Base-by-base conservation (phyloP, 2,329 filamentous ascomycete species). In the Colletotrichum gloeosporioides region DNA sequence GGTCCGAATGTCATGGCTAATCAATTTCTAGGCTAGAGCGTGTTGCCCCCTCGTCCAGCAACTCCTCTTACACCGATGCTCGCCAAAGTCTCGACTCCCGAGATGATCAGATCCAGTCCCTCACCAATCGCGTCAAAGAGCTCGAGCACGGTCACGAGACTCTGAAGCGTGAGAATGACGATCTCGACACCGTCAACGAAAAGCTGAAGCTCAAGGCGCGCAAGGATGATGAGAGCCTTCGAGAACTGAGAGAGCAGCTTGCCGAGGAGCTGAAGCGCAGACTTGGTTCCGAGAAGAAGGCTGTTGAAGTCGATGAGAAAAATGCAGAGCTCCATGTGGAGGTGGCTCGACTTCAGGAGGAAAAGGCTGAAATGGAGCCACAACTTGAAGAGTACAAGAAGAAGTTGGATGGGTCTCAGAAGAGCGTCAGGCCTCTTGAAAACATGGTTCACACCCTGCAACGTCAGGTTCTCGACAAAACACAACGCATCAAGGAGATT, bases 401-500 rank as follows among this genome's bases (percentile, higher is more conserved):
- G 25, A 76, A 74, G 71, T 39, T 74, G n/a, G 13, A n/a, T 10
- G 65, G 59, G 9, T 59, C 34, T 3, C 32, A 53, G 4, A 16
- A 57, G 13, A 76, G 49, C 49, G 63, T 32, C 15, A 31, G 18
- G 10, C 64, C 74, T 25, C 57, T 73, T 1, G 12, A 61, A 15
- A 22, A 22, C 6, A 44, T 32, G 9, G 2, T 74, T 4, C 70
- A 69, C 22, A 44, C 36, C 13, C 34, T 69, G 8, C 70, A 69
- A 34, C 22, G 16, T 16, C 32, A 70, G 18, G 34, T 76, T 9
- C 64, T 76, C 27, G 71, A 72, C 29, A 44, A 57, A 8, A 57
- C 62, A 10, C 66, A 76, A 57, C 55, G 55, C 18, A 27, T 69
- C 68, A 75, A 69, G 13, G 69, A 57, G 57, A 67, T 76, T 10